A percentile compares a stretch with the other conserved stretches of the same genome.
Evolutionary conservation across 2,329 filamentous ascomycete species (phyloP).

Genomic region (Fusarium continuum): DNA sequence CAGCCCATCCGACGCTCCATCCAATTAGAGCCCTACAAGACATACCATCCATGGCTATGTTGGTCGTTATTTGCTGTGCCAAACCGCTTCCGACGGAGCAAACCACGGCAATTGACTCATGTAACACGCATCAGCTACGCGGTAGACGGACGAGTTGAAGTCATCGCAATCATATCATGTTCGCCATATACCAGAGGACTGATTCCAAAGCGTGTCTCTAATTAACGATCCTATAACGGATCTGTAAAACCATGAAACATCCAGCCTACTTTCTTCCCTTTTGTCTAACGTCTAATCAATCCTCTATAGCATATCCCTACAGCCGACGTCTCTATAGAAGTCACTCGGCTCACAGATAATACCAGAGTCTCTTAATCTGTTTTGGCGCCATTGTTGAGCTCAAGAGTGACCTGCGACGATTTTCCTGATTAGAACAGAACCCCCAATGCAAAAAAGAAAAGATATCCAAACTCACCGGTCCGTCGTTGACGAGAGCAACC

Average conservation of each 20-base stretch:
- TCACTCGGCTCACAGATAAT: neutral
- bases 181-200: neutral
- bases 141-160: neutral
- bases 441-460: neutral
- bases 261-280: slow-evolving; percentile 1
- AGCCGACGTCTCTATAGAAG: neutral
- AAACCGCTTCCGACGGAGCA: neutral
- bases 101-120: neutral
- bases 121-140: neutral
- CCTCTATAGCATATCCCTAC: slow-evolving; percentile 8
- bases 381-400: slow-evolving; percentile 39
- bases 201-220: neutral
- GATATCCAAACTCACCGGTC: slow-evolving; percentile 60
- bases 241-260: neutral
- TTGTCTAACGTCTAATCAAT: slow-evolving; percentile 13
- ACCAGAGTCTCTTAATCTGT: slow-evolving; percentile 10
- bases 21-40: neutral
- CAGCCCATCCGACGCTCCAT: neutral
- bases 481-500: slow-evolving; percentile 89
- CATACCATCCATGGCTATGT: neutral
- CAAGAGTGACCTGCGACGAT: slow-evolving; percentile 39
- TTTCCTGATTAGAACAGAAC: neutral
- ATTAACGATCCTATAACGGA: neutral
- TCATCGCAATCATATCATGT: slow-evolving; percentile 1
- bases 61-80: neutral